phyloP scores from a whole-genome alignment of 805 yeast species.

The Monosporozyma siamensis region DNA sequence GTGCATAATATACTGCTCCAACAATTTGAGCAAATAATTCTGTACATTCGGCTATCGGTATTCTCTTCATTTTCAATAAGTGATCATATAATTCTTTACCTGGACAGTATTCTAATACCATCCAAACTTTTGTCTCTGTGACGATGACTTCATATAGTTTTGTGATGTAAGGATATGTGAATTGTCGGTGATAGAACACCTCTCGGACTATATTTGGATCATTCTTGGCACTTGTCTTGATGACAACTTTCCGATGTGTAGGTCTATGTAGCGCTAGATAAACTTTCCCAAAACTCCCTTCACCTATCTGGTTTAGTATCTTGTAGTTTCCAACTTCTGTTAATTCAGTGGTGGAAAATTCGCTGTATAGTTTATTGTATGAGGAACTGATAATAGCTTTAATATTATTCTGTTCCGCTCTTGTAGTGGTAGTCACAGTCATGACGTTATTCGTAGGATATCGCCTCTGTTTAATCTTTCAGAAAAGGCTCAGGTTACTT shows the following conservation, averaged over 20 bases:
- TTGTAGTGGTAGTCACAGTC: constrained; percentile 10
- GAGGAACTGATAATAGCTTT: constrained; percentile 46
- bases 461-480: background rate
- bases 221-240: constrained; percentile 67
- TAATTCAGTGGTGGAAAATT: constrained; percentile 39
- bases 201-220: constrained; percentile 88
- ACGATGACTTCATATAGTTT: constrained; percentile 77
- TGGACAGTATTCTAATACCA: constrained; percentile 84
- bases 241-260: constrained; percentile 67
- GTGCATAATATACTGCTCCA: constrained; percentile 58
- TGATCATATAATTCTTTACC: constrained; percentile 68
- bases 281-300: constrained; percentile 88
- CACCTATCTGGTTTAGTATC: constrained; percentile 69
- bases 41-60: constrained; percentile 43
- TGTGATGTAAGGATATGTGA: constrained; percentile 76
- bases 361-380: constrained; percentile 48
- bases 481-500: background rate
- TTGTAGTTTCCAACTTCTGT: constrained; percentile 74
- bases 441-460: background rate
- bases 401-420: constrained; percentile 24
- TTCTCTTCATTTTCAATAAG: constrained; percentile 42
- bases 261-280: constrained; percentile 74
- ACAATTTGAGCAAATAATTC: constrained; percentile 54
- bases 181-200: constrained; percentile 77
- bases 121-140: constrained; percentile 72